These are phyloP conservation scores for Xylariaceae sp. DNA, from an alignment of 2,329 filamentous ascomycete species.

Conservation along the genomic window DNA sequence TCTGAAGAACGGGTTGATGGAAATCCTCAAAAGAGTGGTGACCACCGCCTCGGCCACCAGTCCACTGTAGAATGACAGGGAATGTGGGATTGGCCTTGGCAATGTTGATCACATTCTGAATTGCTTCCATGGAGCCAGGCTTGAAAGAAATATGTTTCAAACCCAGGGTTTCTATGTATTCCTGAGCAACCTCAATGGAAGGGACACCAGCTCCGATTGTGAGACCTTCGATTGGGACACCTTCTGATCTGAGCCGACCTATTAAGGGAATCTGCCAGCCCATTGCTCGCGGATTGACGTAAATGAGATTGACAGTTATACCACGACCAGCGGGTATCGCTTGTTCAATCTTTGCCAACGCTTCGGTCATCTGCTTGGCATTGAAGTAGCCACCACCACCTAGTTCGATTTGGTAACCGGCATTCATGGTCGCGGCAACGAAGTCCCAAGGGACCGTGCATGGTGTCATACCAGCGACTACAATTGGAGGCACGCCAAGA, in stretches of 20 bases:
- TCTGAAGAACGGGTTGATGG: constrained; percentile 84
- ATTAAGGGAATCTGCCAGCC: constrained; percentile 88
- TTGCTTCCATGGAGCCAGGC: constrained; percentile 82
- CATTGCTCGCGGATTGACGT: constrained; percentile 86
- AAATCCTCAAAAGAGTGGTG: constrained; percentile 96
- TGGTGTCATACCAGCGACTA: constrained; percentile 94
- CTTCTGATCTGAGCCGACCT: constrained; percentile 73
- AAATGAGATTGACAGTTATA: constrained; percentile 87
- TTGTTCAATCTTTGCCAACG: constrained; percentile 79
- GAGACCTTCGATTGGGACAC: constrained; percentile 85
- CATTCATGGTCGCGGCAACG: constrained; percentile 87
- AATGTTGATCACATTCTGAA: constrained; percentile 87
- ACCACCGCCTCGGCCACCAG: constrained; percentile 86
- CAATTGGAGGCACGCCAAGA: constrained; percentile 77
- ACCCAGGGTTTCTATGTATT: constrained; percentile 89
- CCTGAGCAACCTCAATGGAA: constrained; percentile 86
- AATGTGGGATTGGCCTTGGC: constrained; percentile 91
- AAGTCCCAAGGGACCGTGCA: constrained; percentile 88
- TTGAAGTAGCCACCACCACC: constrained; percentile 88
- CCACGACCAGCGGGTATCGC: constrained; percentile 79
- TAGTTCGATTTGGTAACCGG: constrained; percentile 90
- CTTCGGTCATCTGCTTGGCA: constrained; percentile 75
- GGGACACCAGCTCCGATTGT: constrained; percentile 92
- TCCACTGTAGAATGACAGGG: constrained; percentile 93
- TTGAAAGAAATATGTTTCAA: constrained; percentile 95